Evolutionary conservation across 208 protist genomes (phyloP), one percentile per base, ranked within the genome.

Genomic region (Trypanosoma caninum): DNA sequence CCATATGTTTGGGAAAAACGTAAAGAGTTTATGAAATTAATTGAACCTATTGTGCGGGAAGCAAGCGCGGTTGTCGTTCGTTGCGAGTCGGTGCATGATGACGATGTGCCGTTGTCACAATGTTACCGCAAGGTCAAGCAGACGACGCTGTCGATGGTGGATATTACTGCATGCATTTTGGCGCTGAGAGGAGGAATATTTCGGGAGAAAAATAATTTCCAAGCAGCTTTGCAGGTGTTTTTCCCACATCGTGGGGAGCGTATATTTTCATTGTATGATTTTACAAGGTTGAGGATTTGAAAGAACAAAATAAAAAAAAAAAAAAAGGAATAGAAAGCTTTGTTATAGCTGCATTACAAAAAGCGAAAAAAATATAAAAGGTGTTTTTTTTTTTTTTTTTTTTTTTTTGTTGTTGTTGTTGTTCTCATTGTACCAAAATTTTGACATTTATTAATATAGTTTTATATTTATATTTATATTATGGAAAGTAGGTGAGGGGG

Each of bases 1-100:
- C 42, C 65, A 38, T 71, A 64, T 53, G 30, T 65, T 10, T 71
- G 65, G 65, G 65, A 59, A 23, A 57, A 6, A 34, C 65, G 57
- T 28, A 38, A 18, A 2, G 54, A 47, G 13, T 71, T 65, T 40
- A 27, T 33, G 10, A 7, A 48, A 20, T n/a, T 25, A 7, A 42
- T 47, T 11, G 40, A 30, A n/a, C 20, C 42, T 37, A 20, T 68
- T 18, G 25, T 68, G 14, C 23, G 22, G 8, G 22, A 38, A 18
- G 16, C 41, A 41, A 10, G 33, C 2, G 9, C 33, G 6, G 30
- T 50, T 27, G 28, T 27, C 25, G 40, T 22, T 33, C 22, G 30
- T 30, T 5, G 2, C 20, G 35, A 45, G 5, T 2, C 22, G 35
- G 2, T n/a, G 16, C 5, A 30, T 16, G 8, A 5, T 14, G 53